Evolutionary conservation across 1,284 basidiomycete genomes (phyloP), one percentile per base, ranked within the genome.

Genomic region (Xerocomus nothofagi): DNA sequence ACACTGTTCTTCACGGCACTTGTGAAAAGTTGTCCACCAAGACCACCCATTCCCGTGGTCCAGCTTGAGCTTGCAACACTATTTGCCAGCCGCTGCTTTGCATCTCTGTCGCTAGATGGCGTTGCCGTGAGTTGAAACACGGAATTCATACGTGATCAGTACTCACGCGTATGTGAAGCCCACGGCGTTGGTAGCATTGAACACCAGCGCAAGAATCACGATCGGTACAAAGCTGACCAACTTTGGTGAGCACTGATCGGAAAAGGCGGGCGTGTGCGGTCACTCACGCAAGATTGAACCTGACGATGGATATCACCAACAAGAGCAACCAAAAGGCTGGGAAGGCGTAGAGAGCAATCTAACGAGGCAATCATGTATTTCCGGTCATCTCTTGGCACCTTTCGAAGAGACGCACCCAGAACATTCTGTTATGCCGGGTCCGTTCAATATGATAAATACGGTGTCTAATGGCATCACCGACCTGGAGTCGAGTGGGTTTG

Each of bases 91-190:
- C 83, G 81, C 62, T 84, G 79, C 68, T 94, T 93, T 27, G 91
- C 88, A 61, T 96, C 92, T 45, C 91, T 81, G 66, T 96, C 92
- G 26, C 92, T 93, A 62, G 9, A 50, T 36, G 29, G 7, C 32
- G 31, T 32, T 15, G 15, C 17, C 36, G 31, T 66, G 39, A 58
- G 45, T 3, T 7, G 37, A 49, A 51, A 31, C 50, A 20, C 44
- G 48, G 38, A 12, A 46, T 32, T 43, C 21, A 52, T 44, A 43
- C 4, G 23, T 20, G 54, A 61, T 49, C 36, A 24, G 44, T 31
- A 75, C 86, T 62, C 68, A 88, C 86, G 88, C 93, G 65, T 91
- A 95, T 54, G 92, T 95, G 73, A 95, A 96, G 8, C 93, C 94
- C 50, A 97, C 76, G 20, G 86, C 88, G 60, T 97, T 97, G 29